These are phyloP conservation scores for Carnegiea gigantea DNA, from an alignment of 179 eudicot genomes.

Conservation along the genomic window DNA sequence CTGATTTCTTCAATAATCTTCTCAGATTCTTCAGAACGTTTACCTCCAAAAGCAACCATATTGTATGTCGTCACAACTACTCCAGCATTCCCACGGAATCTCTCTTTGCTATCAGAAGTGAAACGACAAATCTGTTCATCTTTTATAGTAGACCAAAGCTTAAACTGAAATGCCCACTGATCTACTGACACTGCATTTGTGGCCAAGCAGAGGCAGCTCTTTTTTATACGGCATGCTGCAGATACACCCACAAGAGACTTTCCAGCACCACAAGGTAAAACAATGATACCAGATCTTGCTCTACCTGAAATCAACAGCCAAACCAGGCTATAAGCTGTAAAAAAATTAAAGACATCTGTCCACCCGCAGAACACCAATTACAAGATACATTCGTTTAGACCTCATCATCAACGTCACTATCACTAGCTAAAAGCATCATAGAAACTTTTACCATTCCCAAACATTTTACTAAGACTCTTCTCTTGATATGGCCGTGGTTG, in stretches of 20 bases:
- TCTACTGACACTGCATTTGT: conserved; percentile 99
- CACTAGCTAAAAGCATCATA: conserved; percentile 9
- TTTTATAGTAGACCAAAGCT: conserved; percentile 92
- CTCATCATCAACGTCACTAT: not conserved
- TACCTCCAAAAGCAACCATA: conserved; percentile 99
- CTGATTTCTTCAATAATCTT: conserved; percentile 97
- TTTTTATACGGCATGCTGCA: conserved; percentile 89
- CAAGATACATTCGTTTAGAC: conserved; percentile 14
- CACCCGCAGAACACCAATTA: not conserved
- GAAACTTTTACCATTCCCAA: conserved; percentile 79
- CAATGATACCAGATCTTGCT: conserved; percentile 98
- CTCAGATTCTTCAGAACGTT: conserved; percentile 98
- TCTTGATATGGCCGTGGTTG: conserved; percentile 98
- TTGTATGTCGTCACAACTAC: conserved; percentile 98
- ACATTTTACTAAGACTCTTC: conserved; percentile 98
- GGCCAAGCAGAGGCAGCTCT: conserved; percentile 98
- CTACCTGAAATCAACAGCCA: conserved; percentile 56
- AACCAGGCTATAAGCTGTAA: not conserved
- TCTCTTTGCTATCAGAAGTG: conserved; percentile 97
- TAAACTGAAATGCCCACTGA: conserved; percentile 99
- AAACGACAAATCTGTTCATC: conserved; percentile 95
- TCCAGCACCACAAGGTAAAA: conserved; percentile 98
- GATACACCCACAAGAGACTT: conserved; percentile 99
- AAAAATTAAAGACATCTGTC: not conserved
- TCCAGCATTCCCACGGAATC: conserved; percentile 95